A percentile compares a stretch with the other conserved stretches of the same genome.
phyloP scores from a whole-genome alignment of 2,329 filamentous ascomycete genomes.

The Sphaerulina musiva region DNA sequence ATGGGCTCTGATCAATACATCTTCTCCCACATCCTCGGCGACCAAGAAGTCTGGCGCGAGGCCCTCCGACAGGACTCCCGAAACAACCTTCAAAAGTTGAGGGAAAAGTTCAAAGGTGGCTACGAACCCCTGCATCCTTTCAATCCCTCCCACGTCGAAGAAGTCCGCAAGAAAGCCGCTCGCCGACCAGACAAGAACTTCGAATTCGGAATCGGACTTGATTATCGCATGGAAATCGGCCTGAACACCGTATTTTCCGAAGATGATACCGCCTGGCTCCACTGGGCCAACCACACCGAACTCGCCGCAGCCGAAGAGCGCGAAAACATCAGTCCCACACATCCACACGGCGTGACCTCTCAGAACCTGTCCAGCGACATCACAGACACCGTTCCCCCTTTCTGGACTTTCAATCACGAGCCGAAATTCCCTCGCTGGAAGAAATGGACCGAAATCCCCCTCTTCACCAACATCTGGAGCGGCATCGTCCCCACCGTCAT shows the following conservation, averaged over 20 bases:
- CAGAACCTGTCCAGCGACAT: slow-evolving; percentile 22
- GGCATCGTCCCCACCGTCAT: slow-evolving; percentile 25
- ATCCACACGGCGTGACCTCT: slow-evolving; percentile 7
- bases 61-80: slow-evolving; percentile 36
- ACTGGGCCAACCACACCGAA: slow-evolving; percentile 16
- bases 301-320: slow-evolving; percentile 14
- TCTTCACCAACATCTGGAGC: slow-evolving; percentile 26
- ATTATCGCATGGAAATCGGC: slow-evolving; percentile 26
- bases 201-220: slow-evolving; percentile 31
- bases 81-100: slow-evolving; percentile 6
- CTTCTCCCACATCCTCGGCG: slow-evolving; percentile 29
- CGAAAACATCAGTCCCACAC: slow-evolving; percentile 6
- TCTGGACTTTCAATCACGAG: slow-evolving; percentile 23
- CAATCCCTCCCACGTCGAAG: slow-evolving; percentile 19
- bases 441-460: slow-evolving; percentile 20
- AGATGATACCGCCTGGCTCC: slow-evolving; percentile 26
- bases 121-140: slow-evolving; percentile 14
- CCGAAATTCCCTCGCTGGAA: slow-evolving; percentile 14
- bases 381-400: slow-evolving; percentile 17
- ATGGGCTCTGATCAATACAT: slow-evolving; percentile 36
- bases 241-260: slow-evolving; percentile 26
- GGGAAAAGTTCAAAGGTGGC: slow-evolving; percentile 10
- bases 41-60: slow-evolving; percentile 31
- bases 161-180: slow-evolving; percentile 23
- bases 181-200: slow-evolving; percentile 39